Evolutionary conservation across 257 asterid genomes (phyloP), one percentile per base, ranked within the genome.

Genomic region (Solanum gandarillasii): DNA sequence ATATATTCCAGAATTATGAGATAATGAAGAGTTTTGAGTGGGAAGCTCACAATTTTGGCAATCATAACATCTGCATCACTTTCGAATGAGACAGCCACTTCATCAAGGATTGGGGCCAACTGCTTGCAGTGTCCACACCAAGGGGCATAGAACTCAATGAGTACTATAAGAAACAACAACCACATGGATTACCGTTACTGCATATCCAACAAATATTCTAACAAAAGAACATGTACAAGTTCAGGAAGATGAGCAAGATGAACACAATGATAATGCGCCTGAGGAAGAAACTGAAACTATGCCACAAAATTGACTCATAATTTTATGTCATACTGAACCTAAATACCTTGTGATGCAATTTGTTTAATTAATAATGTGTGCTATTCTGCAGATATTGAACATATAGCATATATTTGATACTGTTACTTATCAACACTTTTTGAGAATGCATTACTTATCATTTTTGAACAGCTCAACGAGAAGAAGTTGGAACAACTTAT

Each of bases 111-210:
- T 12, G 99, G 99, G 73, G 98, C 98, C 93, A 96, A 90, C 91
- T 93, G 92, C 88, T 95, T 94, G 95, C 99, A 94, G 95, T 95
- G 98, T 70, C 96, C 97, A 87, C 99, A 96, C 98, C 98, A 96
- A 23, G 98, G 99, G 87, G 99, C 99, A 65, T 96, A 95, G 85
- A 96, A 92, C 92, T 95, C 98, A 84, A 96, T 62, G 8, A 96
- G 89, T 84, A 95, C 98, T 95, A 96, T 87, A 88, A 70, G 32
- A 82, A 7, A 29, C 73, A 79, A 82, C 73, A 85, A 23, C 84
- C 86, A 55, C 55, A 85, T 16, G 41, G 23, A 88, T 86, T 55
- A 89, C 84, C n/a, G 34, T 31, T n/a, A 23, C 36, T 29, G 41
- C 85, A 81, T 48, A 18, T 48, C 70, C 85, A 81, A 52, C 5